Percentiles rank a stretch among this genome's conserved stretches.
These are phyloP conservation scores for Beauveria rudraprayagi DNA, from an alignment of 2,329 filamentous ascomycete species.

Conservation along the genomic window DNA sequence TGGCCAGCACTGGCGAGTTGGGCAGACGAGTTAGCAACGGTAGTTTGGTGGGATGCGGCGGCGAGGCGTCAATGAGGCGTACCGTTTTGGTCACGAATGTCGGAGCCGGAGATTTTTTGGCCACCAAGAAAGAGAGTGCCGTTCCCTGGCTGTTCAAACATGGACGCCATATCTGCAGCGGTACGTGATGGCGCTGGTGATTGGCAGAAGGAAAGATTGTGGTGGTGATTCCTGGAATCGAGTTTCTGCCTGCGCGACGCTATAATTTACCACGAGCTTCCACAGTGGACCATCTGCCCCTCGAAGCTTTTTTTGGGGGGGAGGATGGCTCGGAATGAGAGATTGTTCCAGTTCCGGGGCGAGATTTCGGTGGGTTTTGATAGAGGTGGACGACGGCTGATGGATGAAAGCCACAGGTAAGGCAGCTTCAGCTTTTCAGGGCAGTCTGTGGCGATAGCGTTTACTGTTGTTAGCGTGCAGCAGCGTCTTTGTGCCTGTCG, in stretches of 20 bases:
- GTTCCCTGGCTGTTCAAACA: slow-evolving; percentile 92
- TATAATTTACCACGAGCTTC: slow-evolving; percentile 12
- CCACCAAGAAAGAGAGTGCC: slow-evolving; percentile 96
- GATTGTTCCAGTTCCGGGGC: slow-evolving; percentile 11
- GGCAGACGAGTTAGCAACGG: slow-evolving; percentile 14
- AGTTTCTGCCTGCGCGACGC: slow-evolving; percentile 11
- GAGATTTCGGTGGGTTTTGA: background rate
- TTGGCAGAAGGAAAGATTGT: slow-evolving; percentile 4
- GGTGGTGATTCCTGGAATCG: slow-evolving; percentile 1
- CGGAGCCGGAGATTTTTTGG: slow-evolving; percentile 91
- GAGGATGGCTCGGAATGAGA: slow-evolving; percentile 1
- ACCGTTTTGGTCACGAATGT: slow-evolving; percentile 97
- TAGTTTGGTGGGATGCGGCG: background rate
- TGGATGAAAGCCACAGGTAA: too few species aligned
- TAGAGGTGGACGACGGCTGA: too few species aligned
- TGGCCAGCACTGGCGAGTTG: slow-evolving; percentile 64
- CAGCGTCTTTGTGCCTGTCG: background rate
- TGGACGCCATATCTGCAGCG: slow-evolving; percentile 64
- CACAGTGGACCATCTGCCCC: slow-evolving; percentile 11
- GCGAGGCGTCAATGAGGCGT: slow-evolving; percentile 21
- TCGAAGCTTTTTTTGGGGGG: slow-evolving; percentile 10
- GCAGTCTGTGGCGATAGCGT: background rate
- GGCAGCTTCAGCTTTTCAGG: background rate
- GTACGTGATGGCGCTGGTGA: background rate
- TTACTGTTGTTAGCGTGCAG: background rate